Evolutionary conservation across 78 protist species (phyloP).

Genomic region (Emiliania huxleyi): DNA sequence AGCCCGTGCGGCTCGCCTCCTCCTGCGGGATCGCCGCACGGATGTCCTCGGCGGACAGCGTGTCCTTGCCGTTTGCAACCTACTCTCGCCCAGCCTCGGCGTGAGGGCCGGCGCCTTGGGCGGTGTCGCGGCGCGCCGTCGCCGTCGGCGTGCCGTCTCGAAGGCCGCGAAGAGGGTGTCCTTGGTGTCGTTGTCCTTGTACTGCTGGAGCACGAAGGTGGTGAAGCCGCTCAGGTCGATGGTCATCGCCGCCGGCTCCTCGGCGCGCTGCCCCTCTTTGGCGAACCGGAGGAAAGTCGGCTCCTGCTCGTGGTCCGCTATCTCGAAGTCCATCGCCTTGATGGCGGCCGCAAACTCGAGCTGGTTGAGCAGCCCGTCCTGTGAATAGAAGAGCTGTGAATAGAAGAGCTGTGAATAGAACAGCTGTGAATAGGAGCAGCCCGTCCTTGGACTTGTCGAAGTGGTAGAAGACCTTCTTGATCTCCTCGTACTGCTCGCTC

Average conservation of each 20-base stretch:
- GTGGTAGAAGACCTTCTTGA: not conserved
- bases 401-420: too few species aligned
- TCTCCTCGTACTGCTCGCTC: not conserved
- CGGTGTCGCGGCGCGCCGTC: too few species aligned
- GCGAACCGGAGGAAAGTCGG: not conserved
- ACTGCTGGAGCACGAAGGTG: not conserved
- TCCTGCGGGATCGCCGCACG: not conserved
- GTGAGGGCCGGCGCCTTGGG: too few species aligned
- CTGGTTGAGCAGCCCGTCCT: not conserved
- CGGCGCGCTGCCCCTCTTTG: not conserved
- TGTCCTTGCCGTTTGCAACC: not conserved
- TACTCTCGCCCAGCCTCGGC: too few species aligned
- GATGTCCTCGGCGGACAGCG: not conserved
- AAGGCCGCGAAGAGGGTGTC: not conserved
- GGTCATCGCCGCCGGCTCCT: not conserved
- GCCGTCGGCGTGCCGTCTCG: too few species aligned
- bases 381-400: not conserved
- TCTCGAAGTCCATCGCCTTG: constrained; percentile 2
- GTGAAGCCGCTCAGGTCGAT: not conserved
- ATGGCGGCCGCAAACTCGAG: not conserved
- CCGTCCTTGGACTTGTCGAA: not conserved
- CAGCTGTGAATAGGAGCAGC: too few species aligned
- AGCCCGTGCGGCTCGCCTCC: too few species aligned
- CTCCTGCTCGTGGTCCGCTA: not conserved
- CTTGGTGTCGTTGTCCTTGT: not conserved